Base-by-base conservation (phyloP, 805 yeast species). In the Phaffomyces thermotolerans region DNA sequence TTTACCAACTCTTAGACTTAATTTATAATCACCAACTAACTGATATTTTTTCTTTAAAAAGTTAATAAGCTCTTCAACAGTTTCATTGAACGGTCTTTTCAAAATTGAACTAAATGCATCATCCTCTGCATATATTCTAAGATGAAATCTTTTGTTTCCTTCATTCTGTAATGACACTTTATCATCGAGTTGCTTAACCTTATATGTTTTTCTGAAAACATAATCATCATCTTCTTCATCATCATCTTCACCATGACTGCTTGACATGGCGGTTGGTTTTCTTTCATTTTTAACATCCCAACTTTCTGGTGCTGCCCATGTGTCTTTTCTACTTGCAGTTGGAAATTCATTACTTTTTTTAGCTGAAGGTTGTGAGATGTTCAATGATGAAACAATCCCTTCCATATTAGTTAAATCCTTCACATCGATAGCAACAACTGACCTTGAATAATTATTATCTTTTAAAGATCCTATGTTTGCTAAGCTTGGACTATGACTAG, bases 41-140 rank as follows among this genome's bases (percentile, higher is more conserved):
- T 80, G 82, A 42, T 89, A 84, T 62, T 91, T 90, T 47, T 84
- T 78, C 50, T 84, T 85, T 22, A 88, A 75, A 39, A 76, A 72
- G 29, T 76, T 78, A 34, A 91, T 67, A 41, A 93, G 66, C 39
- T 88, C 95, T 8, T 78, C 73, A 0, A 88, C 85, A 0, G 91
- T 78, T 2, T 89, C 84, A 45, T 83, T 85, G 30, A 84, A 71
- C 0, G 91, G 78, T 57, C 95, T 82, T 14, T 89, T 78, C 18
- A 91, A 66, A 1, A 96, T 86, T 0, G 81, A 71, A 14, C 93
- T 84, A 51, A 88, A 86, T 10, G 89, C 84, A 53, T 88, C 90
- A 45, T 86, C 95, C 41, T 79, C 84, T 46, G 84, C 79, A 66
- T 84, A 89, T 2, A 91, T 81, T 47, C 95, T 78, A 20, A 91